Evolutionary conservation across 495 filamentous ascomycete species (phyloP).

Genomic region (Hyaloscypha variabilis): DNA sequence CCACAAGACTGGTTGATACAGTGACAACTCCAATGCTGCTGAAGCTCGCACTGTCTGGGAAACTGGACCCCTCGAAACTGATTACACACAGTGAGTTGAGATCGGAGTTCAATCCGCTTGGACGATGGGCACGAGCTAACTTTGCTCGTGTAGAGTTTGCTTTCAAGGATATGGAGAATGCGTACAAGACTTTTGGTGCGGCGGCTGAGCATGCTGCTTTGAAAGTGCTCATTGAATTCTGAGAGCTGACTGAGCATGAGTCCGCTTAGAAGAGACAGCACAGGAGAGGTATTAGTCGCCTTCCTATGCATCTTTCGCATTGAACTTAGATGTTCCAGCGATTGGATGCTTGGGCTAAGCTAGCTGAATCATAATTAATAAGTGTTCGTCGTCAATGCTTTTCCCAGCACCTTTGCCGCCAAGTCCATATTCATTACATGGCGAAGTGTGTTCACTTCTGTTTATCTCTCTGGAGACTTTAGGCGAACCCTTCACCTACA

Average conservation of each 20-base stretch:
- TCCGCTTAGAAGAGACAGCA: not conserved
- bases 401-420: too few species aligned
- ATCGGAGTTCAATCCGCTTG: not conserved
- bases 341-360: too few species aligned
- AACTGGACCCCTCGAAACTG: slow-evolving; percentile 39
- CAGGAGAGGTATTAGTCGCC: not conserved
- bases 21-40: slow-evolving; percentile 46
- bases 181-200: slow-evolving; percentile 39
- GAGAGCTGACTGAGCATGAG: not conserved
- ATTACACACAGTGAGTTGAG: slow-evolving; percentile 45
- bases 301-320: not conserved
- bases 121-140: not conserved
- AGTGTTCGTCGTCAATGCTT: too few species aligned
- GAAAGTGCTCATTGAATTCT: slow-evolving; percentile 38
- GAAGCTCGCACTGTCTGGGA: slow-evolving; percentile 40
- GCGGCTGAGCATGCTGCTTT: slow-evolving; percentile 39
- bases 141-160: slow-evolving; percentile 32
- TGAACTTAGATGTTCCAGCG: not conserved
- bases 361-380: too few species aligned
- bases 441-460: too few species aligned
- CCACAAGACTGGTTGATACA: slow-evolving; percentile 46
- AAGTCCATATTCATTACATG: too few species aligned
- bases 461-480: too few species aligned
- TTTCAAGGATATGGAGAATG: slow-evolving; percentile 41
- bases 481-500: too few species aligned